Percentiles rank a stretch among this genome's conserved stretches.
phyloP scores from a whole-genome alignment of 805 yeast genomes.

The Ogataea paradorogensis region DNA sequence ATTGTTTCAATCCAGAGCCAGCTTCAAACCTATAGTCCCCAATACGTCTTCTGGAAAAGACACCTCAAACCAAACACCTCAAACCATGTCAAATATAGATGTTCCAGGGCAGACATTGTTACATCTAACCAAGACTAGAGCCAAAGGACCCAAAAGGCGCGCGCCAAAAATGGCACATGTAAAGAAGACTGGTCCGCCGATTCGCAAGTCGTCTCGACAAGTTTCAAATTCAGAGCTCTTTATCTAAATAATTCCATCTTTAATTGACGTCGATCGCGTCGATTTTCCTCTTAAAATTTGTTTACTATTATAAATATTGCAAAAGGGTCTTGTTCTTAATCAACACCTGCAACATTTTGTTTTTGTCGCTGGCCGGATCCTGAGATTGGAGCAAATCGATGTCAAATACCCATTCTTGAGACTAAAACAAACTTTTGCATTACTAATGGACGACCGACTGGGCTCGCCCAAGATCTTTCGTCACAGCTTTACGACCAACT shows the following conservation, averaged over 20 bases:
- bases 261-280: neutral
- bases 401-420: neutral
- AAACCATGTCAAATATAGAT: conserved; percentile 21
- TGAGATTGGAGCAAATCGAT: neutral
- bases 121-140: conserved; percentile 45
- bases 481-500: neutral
- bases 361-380: neutral
- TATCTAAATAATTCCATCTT: conserved; percentile 9
- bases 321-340: neutral
- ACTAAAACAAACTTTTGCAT: neutral
- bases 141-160: conserved; percentile 52
- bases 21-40: conserved; percentile 1
- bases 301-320: conserved; percentile 10
- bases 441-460: conserved; percentile 3
- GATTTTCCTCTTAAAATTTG: neutral
- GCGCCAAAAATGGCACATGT: conserved; percentile 34
- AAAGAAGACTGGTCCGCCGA: conserved; percentile 29
- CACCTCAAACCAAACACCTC: neutral
- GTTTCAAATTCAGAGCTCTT: conserved; percentile 29
- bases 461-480: conserved; percentile 19
- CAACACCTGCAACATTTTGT: neutral
- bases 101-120: conserved; percentile 32
- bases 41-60: neutral
- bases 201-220: conserved; percentile 27
- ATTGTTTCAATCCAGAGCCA: neutral